phyloP scores from a whole-genome alignment of 2,329 filamentous ascomycete genomes.

The Davidsoniella neocaledoniae region DNA sequence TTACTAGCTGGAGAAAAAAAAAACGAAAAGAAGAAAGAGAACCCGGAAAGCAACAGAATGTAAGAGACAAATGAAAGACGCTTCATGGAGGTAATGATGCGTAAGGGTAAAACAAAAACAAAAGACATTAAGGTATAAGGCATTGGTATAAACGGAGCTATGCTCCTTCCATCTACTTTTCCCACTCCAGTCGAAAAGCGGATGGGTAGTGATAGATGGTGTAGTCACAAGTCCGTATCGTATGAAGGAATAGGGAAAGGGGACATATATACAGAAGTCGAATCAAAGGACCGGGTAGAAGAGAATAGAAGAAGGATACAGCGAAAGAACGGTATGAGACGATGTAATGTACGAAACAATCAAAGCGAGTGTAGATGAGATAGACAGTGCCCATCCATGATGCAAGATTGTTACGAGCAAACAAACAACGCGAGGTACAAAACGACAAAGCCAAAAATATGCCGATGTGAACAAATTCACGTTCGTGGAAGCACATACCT shows the following conservation, averaged over 20 bases:
- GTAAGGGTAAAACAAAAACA: neutral
- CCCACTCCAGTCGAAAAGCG: neutral
- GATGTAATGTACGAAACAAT: neutral
- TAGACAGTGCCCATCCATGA: neutral
- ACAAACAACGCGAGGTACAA: constrained; percentile 2
- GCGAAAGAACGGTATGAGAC: constrained; percentile 1
- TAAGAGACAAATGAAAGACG: neutral
- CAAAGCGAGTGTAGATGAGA: neutral
- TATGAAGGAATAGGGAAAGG: neutral
- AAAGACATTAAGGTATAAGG: neutral
- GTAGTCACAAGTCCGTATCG: too few species aligned
- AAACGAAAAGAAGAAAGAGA: neutral
- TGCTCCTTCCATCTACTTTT: neutral
- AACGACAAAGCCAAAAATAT: neutral
- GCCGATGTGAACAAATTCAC: neutral
- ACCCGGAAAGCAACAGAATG: neutral
- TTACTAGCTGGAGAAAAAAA: constrained; percentile 2
- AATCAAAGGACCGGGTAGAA: too few species aligned
- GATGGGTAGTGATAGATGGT: neutral
- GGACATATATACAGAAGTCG: neutral
- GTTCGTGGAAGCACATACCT: constrained; percentile 45
- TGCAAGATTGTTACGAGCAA: constrained; percentile 1
- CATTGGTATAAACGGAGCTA: neutral
- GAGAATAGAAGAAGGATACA: neutral
- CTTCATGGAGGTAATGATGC: neutral